Conservation (phyloP, 2,329 filamentous ascomycete species). For the Penicillium sp. region DNA sequence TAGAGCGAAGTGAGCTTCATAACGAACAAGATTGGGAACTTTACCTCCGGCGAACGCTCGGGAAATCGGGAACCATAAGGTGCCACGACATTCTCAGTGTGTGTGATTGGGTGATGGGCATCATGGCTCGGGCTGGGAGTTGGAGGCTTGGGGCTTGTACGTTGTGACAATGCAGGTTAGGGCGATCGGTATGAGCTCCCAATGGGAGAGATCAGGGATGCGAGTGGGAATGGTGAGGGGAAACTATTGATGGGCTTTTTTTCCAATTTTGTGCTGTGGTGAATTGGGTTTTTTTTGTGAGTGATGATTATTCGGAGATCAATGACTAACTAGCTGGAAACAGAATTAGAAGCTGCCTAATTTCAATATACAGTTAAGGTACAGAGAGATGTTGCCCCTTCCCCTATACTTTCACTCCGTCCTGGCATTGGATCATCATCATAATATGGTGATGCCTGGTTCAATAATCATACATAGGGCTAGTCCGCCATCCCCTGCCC, state of each 20-base stretch:
- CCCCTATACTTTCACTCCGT: too few species aligned
- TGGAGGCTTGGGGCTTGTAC: background rate
- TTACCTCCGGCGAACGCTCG: background rate
- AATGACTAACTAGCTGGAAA: too few species aligned
- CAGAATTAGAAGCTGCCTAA: too few species aligned
- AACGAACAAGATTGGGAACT: background rate
- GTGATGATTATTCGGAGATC: background rate
- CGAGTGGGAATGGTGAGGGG: background rate
- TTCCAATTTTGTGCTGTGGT: background rate
- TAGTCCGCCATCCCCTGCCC: slow-evolving; percentile 5
- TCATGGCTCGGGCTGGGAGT: too few species aligned
- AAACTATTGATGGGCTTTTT: background rate
- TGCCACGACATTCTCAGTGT: background rate
- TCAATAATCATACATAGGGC: slow-evolving; percentile 6
- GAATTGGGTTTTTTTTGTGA: background rate
- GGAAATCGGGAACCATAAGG: background rate
- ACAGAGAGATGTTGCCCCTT: too few species aligned
- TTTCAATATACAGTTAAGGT: too few species aligned
- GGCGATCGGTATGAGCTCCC: slow-evolving; percentile 9
- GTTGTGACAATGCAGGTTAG: background rate
- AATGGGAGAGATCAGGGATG: background rate
- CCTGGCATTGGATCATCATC: too few species aligned
- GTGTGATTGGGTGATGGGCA: background rate
- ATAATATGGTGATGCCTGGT: slow-evolving; percentile 8
- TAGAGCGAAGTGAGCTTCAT: too few species aligned